These are phyloP conservation scores for Geranium rotundifolium DNA, from an alignment of 345 rosid species.

Conservation along the genomic window DNA sequence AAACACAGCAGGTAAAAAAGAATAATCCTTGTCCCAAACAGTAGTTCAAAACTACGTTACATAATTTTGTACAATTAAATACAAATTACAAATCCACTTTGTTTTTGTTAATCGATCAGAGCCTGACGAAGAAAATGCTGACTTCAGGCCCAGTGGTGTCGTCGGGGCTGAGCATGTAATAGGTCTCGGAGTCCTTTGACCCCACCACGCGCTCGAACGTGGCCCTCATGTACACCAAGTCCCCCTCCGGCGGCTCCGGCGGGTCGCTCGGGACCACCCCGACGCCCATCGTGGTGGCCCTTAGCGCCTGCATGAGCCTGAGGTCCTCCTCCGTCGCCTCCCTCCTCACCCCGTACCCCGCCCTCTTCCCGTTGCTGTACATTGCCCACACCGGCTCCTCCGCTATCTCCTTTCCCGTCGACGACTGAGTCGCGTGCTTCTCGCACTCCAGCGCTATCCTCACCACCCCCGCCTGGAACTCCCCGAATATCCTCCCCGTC, in stretches of 20 bases:
- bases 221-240: constrained; percentile 67
- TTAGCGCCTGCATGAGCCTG: constrained; percentile 60
- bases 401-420: constrained; percentile 42
- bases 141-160: constrained; percentile 66
- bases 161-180: constrained; percentile 74
- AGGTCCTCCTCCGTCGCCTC: constrained; percentile 68
- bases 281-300: constrained; percentile 70
- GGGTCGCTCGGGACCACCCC: constrained; percentile 53
- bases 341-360: constrained; percentile 69
- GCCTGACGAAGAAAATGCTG: constrained; percentile 53
- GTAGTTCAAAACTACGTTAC: too few species aligned
- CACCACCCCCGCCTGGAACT: constrained; percentile 59
- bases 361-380: constrained; percentile 62
- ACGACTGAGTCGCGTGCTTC: constrained; percentile 36
- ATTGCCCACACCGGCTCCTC: constrained; percentile 75
- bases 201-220: constrained; percentile 69
- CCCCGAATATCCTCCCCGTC: constrained; percentile 68
- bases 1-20: too few species aligned
- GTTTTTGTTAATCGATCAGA: constrained; percentile 12
- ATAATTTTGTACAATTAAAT: too few species aligned
- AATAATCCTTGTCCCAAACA: too few species aligned
- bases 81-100: too few species aligned
- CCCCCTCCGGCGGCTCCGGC: constrained; percentile 40
- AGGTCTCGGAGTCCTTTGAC: constrained; percentile 81
- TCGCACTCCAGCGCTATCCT: constrained; percentile 77